These are phyloP conservation scores for Nephelium lappaceum DNA, from an alignment of 345 rosid species.

Conservation along the genomic window DNA sequence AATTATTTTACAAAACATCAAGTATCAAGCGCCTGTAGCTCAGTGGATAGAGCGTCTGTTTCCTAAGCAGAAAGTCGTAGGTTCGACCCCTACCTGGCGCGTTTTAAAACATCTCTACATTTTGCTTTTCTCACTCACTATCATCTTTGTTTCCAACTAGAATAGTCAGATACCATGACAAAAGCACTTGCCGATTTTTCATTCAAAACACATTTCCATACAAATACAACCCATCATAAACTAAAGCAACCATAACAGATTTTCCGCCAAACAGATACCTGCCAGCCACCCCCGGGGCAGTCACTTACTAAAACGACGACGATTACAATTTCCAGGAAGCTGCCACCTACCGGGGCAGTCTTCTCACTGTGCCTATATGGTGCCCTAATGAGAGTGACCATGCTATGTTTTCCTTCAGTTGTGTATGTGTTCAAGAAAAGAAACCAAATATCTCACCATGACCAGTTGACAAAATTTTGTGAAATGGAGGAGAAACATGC, in stretches of 20 bases:
- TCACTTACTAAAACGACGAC: background rate
- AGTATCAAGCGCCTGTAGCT: conserved; percentile 77
- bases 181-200: background rate
- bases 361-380: background rate
- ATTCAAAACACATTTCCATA: background rate
- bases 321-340: too few species aligned
- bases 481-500: background rate
- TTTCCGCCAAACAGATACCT: background rate
- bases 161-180: too few species aligned
- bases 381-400: background rate
- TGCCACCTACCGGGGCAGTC: background rate
- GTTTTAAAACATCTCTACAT: background rate
- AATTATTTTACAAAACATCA: too few species aligned
- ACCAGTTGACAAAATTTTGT: background rate
- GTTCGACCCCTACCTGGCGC: conserved; percentile 97
- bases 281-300: background rate
- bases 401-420: background rate
- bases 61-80: conserved; percentile 99
- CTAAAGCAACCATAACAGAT: background rate
- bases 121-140: too few species aligned
- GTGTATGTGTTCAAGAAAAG: background rate
- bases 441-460: background rate
- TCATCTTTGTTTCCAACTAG: too few species aligned
- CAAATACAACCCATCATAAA: background rate
- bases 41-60: conserved; percentile 99